A percentile compares a stretch with the other conserved stretches of the same genome.
These are phyloP conservation scores for Boletus chippewaensis DNA, from an alignment of 1,284 basidiomycete genomes.

Conservation along the genomic window DNA sequence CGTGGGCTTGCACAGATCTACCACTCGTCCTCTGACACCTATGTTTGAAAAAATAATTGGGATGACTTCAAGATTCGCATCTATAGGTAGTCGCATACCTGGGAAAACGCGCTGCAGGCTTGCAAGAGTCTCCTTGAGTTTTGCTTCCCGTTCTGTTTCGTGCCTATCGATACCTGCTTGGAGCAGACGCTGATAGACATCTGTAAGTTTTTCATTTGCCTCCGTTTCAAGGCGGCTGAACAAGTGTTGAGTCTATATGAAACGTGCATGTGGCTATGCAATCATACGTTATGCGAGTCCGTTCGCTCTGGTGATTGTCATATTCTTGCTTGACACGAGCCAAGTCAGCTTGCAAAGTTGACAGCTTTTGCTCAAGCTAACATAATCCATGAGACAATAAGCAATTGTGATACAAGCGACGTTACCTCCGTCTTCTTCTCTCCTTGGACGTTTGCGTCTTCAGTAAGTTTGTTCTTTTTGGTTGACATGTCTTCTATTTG, in stretches of 20 bases:
- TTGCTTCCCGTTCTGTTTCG: slow-evolving; percentile 80
- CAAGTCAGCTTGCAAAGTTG: slow-evolving; percentile 48
- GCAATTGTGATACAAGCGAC: not conserved
- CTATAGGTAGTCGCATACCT: slow-evolving; percentile 37
- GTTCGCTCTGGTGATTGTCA: slow-evolving; percentile 69
- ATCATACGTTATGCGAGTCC: slow-evolving; percentile 61
- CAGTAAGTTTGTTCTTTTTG: slow-evolving; percentile 53
- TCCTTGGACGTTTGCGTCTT: slow-evolving; percentile 52
- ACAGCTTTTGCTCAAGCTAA: slow-evolving; percentile 60
- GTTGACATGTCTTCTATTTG: slow-evolving; percentile 63
- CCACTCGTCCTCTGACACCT: slow-evolving; percentile 86
- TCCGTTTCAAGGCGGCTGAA: slow-evolving; percentile 82
- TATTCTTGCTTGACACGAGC: slow-evolving; percentile 61
- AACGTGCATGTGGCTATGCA: not conserved
- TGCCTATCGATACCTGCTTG: slow-evolving; percentile 83
- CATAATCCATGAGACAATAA: slow-evolving; percentile 2
- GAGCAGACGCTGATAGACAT: slow-evolving; percentile 78
- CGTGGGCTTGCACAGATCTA: slow-evolving; percentile 91
- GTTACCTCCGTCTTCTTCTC: slow-evolving; percentile 58
- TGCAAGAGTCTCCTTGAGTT: slow-evolving; percentile 79
- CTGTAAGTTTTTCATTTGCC: slow-evolving; percentile 85
- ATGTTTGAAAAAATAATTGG: not conserved
- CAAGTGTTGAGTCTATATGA: not conserved
- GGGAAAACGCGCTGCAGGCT: slow-evolving; percentile 86
- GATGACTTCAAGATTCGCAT: not conserved